Evolutionary conservation across 2,329 filamentous ascomycete species (phyloP).

Genomic region (Apiospora sp.): DNA sequence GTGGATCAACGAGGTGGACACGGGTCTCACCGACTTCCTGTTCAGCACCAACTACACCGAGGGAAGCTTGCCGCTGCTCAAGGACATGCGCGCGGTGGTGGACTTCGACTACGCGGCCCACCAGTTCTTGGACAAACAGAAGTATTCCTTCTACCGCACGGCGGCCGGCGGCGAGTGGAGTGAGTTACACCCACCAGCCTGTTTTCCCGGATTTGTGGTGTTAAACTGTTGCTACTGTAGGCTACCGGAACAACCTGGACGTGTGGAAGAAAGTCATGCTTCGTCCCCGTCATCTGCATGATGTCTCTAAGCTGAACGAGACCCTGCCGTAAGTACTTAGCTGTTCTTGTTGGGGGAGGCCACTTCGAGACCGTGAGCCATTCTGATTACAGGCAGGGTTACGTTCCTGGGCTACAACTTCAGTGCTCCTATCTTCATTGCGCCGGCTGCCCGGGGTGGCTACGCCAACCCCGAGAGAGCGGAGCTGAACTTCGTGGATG

Average conservation of each 20-base stretch:
- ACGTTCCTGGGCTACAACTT: constrained; percentile 54
- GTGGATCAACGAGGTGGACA: constrained; percentile 47
- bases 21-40: constrained; percentile 42
- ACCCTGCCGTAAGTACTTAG: constrained; percentile 42
- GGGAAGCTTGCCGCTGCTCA: constrained; percentile 47
- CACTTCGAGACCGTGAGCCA: neutral
- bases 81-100: constrained; percentile 52
- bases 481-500: constrained; percentile 51
- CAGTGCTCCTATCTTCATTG: constrained; percentile 53
- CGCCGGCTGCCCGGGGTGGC: constrained; percentile 47
- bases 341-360: neutral
- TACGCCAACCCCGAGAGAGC: constrained; percentile 45
- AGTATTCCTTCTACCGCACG: constrained; percentile 59
- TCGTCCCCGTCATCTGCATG: constrained; percentile 49
- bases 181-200: constrained; percentile 19
- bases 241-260: constrained; percentile 60
- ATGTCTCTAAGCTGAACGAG: constrained; percentile 47
- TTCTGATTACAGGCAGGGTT: constrained; percentile 40
- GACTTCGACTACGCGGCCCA: constrained; percentile 60
- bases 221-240: constrained; percentile 24
- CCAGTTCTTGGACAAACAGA: constrained; percentile 48
- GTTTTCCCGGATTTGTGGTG: too few species aligned
- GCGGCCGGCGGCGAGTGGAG: constrained; percentile 58
- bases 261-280: constrained; percentile 55
- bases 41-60: constrained; percentile 43